Evolutionary conservation across 208 protist species (phyloP).

Genomic region (Trypanosoma lewisi): DNA sequence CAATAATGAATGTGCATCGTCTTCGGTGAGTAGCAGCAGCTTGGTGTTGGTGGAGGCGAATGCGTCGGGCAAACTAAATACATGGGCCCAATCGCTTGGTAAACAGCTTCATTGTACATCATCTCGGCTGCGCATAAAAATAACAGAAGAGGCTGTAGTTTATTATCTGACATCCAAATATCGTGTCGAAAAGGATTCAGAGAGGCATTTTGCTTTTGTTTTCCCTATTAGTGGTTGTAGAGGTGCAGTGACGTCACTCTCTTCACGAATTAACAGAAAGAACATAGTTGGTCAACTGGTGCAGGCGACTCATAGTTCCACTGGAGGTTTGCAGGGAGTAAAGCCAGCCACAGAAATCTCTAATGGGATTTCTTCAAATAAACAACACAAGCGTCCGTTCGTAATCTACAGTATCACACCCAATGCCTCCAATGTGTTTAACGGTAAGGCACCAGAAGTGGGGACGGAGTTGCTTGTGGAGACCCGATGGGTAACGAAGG

Average conservation of each 20-base stretch:
- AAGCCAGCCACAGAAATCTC: conserved; percentile 21
- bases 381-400: neutral
- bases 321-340: conserved; percentile 19
- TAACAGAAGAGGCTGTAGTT: conserved; percentile 41
- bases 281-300: conserved; percentile 47
- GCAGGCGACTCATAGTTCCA: neutral
- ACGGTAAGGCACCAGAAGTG: neutral
- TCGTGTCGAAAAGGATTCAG: conserved; percentile 13
- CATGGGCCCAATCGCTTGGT: conserved; percentile 4
- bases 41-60: neutral
- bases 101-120: conserved; percentile 13
- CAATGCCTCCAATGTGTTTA: conserved; percentile 9
- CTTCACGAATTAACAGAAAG: conserved; percentile 31
- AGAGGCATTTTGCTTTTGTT: conserved; percentile 35
- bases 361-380: conserved; percentile 7
- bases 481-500: conserved; percentile 20
- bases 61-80: neutral
- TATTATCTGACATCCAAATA: conserved; percentile 49
- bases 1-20: neutral
- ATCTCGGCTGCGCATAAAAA: conserved; percentile 26
- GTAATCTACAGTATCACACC: conserved; percentile 17
- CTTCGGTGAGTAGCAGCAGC: neutral
- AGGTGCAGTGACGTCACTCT: conserved; percentile 33
- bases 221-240: conserved; percentile 74
- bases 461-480: conserved; percentile 21